A percentile compares a stretch with the other conserved stretches of the same genome.
Conservation (phyloP, 257 asterid species). For the Petrea volubilis region DNA sequence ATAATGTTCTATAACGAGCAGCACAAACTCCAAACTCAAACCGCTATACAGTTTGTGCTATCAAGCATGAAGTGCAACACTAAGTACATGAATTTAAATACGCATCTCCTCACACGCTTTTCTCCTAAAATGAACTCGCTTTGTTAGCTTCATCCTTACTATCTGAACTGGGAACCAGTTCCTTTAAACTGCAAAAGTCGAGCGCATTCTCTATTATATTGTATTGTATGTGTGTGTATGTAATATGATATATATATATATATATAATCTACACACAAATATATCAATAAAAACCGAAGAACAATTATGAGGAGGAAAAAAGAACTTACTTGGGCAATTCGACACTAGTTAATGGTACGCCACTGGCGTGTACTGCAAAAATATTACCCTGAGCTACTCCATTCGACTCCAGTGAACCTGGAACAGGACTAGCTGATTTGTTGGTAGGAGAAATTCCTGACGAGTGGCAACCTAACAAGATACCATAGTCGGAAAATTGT, state of each 20-base stretch:
- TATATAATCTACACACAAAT: neutral
- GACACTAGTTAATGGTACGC: conserved; percentile 16
- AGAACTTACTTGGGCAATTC: conserved; percentile 31
- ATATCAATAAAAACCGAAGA: neutral
- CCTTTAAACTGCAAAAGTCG: conserved; percentile 25
- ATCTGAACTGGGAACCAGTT: conserved; percentile 22
- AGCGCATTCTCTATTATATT: neutral
- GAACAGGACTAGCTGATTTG: conserved; percentile 8
- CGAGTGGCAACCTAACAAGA: conserved; percentile 29
- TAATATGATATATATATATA: too few relatives aligned
- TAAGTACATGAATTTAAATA: neutral
- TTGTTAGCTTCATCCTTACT: conserved; percentile 20
- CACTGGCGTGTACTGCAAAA: neutral
- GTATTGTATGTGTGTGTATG: too few relatives aligned
- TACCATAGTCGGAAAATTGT: neutral
- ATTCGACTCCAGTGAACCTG: conserved; percentile 11
- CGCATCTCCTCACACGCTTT: neutral
- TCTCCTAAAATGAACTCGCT: neutral
- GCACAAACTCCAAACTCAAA: neutral
- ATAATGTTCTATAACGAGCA: neutral
- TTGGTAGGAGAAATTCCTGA: conserved; percentile 18
- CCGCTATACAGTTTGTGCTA: neutral
- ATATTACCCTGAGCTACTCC: conserved; percentile 8
- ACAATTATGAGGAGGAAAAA: neutral
- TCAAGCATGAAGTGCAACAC: conserved; percentile 2